phyloP scores from a whole-genome alignment of 192 early-diverging fungal species.

The Dissophora globulifera region DNA sequence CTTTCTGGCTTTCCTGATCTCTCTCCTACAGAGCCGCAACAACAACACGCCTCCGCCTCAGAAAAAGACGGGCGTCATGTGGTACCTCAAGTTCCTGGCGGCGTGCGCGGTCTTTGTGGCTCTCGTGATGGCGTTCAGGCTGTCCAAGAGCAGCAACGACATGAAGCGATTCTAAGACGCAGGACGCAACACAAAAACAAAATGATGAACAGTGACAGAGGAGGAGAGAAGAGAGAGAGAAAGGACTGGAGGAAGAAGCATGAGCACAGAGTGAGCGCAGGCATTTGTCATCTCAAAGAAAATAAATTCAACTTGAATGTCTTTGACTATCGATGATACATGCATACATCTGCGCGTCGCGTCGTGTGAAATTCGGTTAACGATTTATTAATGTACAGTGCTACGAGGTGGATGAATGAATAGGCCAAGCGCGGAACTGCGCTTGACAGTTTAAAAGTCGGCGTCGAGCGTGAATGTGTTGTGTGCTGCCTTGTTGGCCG shows the following conservation, averaged over 20 bases:
- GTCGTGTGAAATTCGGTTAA: too few species aligned
- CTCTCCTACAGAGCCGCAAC: constrained; percentile 3
- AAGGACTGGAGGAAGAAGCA: not conserved
- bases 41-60: constrained; percentile 44
- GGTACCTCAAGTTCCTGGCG: constrained; percentile 49
- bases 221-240: not conserved
- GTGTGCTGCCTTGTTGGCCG: constrained; percentile 65
- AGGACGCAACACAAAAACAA: too few species aligned
- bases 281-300: too few species aligned
- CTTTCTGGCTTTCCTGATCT: not conserved
- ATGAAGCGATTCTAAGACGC: constrained; percentile 42
- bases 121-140: constrained; percentile 46
- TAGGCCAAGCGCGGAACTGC: too few species aligned
- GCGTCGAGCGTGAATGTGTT: constrained; percentile 84
- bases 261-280: too few species aligned
- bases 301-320: too few species aligned
- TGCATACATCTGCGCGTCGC: too few species aligned
- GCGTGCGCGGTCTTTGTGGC: constrained; percentile 49
- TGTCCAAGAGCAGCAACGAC: constrained; percentile 38
- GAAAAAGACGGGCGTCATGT: constrained; percentile 50
- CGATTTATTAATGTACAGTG: too few species aligned
- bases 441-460: constrained; percentile 69
- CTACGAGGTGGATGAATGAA: too few species aligned
- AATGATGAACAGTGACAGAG: too few species aligned
- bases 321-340: too few species aligned